These are phyloP conservation scores for Neocatenulostroma microsporum DNA, from an alignment of 2,329 filamentous ascomycete species.

Conservation along the genomic window DNA sequence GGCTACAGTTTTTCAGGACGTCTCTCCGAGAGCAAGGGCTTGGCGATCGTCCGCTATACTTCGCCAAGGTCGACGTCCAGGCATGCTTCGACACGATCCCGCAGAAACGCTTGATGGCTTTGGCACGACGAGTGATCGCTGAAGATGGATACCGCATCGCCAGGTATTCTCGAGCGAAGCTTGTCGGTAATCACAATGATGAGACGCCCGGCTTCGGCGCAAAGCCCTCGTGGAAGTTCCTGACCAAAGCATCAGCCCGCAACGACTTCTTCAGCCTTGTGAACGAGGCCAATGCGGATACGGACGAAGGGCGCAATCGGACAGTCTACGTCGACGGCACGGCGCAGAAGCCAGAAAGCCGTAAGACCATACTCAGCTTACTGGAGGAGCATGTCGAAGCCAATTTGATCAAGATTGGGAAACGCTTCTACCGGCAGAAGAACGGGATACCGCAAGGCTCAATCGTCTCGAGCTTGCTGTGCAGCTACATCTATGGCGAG, in stretches of 20 bases:
- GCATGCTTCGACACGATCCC: constrained; percentile 95
- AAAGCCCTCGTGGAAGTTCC: constrained; percentile 33
- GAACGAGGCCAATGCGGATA: constrained; percentile 18
- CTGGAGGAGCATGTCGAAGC: constrained; percentile 70
- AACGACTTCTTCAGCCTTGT: constrained; percentile 25
- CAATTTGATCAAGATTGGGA: constrained; percentile 83
- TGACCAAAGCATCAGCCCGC: constrained; percentile 33
- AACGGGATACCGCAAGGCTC: constrained; percentile 90
- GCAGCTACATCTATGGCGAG: constrained; percentile 93
- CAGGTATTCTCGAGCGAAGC: constrained; percentile 66
- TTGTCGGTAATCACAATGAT: constrained; percentile 32
- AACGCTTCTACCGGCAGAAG: constrained; percentile 80
- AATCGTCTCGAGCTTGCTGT: constrained; percentile 74
- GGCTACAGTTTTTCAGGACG: constrained; percentile 61
- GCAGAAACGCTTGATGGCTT: constrained; percentile 60
- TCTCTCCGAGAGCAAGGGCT: constrained; percentile 33
- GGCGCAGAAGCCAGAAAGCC: constrained; percentile 50
- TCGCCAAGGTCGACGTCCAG: constrained; percentile 87
- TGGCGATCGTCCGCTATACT: constrained; percentile 54
- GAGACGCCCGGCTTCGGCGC: constrained; percentile 27
- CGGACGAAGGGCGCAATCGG: constrained; percentile 41
- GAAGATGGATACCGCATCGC: constrained; percentile 60
- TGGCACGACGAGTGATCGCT: constrained; percentile 54
- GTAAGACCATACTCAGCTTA: constrained; percentile 57
- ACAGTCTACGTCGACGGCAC: constrained; percentile 71